Evolutionary conservation across 1,139 yeast species (phyloP), one percentile per base, ranked within the genome.

Genomic region (Ogataea hybrid): DNA sequence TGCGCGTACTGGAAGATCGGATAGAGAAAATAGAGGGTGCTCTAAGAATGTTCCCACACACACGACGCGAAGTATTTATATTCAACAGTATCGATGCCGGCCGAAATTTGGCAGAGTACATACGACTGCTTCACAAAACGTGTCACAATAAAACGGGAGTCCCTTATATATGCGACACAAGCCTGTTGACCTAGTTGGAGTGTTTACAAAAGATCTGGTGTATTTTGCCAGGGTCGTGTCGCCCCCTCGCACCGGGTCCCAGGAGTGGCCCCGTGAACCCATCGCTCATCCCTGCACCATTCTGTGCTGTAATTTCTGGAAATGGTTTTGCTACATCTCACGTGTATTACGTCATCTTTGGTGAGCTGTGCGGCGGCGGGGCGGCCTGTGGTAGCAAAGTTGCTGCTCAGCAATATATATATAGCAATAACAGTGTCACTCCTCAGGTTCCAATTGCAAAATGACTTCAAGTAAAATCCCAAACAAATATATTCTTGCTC

Each of bases 401-500:
- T 39, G 43, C 43, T 39, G 18, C 25, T 10, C 5, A 23, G 22
- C 7, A 7, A 14, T 36, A 34, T 23, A n/a, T n/a, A 35, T 28
- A 32, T 21, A 22, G 16, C 21, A 11, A 16, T 25, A 16, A 20
- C 15, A 12, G 10, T 25, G 14, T 8, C 25, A 21, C 4, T 16
- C 7, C 11, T 6, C 20, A 6, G 6, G 15, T 3, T 17, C 17
- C 25, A 27, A 15, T 18, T 12, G 11, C 25, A 28, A 29, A 23
- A 46, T 46, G 49, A 42, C 49, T 15, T 34, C 43, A 6, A 32
- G 44, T 27, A 48, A 35, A 25, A 46, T 49, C 40, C 36, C 55
- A 23, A 50, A 46, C 42, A 52, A 49, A 52, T 44, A 50, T 28
- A 37, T 57, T 22, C 32, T 63, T 25, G 64, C 64, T 8, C 63